Evolutionary conservation across 75 land plant species (phyloP), one percentile per base, ranked within the genome.

Genomic region (Picea glauca): DNA sequence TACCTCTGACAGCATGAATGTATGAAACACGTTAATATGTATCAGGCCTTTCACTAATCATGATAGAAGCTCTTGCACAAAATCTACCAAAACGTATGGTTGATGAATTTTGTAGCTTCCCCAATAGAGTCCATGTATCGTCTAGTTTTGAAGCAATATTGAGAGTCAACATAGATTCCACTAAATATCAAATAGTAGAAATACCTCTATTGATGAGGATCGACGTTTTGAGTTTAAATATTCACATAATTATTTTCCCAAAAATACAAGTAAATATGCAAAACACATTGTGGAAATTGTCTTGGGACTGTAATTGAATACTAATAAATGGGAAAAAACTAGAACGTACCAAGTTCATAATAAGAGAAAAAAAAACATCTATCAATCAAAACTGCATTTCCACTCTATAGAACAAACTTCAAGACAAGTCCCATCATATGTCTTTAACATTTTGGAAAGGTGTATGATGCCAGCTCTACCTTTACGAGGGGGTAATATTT

Each of bases 91-190:
- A 15, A 96, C 84, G 59, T 75, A 66, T 1, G 97, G 95, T 56
- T 79, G 78, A 80, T 92, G 88, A 43, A 76, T 82, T 57, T 62
- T 85, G 79, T 96, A 91, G 84, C 98, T 92, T 38, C 99, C 97
- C 99, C 99, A 94, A 82, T 91, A 92, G 11, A 96, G 87, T 61
- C 99, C 99, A 85, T 96, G 97, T 35, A 91, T 81, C 13, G 97
- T 96, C 92, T 89, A 91, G 76, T 96, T 96, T 97, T 96, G 88
- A 35, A 87, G 56, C 11, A 65, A 4, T 14, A 33, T 57, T 58
- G 33, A 32, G 59, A 79, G 15, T 62, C 50, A 60, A 18, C 21
- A 80, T 12, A 8, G 21, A 35, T 59, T 58, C 13, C 40, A 80
- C 79, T 15, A 78, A 77, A 60, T 5, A 26, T 58, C 46, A 33